These are phyloP conservation scores for Fistulina hepatica DNA, from an alignment of 1,284 basidiomycete species.

Conservation along the genomic window DNA sequence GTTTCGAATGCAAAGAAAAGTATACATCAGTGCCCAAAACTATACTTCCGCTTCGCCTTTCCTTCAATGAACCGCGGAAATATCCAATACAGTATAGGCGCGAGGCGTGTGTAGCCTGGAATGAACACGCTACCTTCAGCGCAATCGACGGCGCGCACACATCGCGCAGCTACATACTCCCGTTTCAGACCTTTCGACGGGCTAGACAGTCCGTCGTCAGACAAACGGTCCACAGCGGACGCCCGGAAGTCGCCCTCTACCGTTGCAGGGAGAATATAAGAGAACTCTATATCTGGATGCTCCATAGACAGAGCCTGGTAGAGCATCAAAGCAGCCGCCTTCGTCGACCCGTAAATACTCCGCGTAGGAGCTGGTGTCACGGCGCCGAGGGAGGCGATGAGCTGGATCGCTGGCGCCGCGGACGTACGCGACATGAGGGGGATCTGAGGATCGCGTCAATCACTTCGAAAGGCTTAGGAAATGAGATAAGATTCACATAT, in stretches of 20 bases:
- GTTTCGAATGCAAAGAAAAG: too few species aligned
- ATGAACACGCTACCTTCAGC: constrained; percentile 47
- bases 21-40: too few species aligned
- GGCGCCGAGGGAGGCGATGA: constrained; percentile 74
- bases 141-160: constrained; percentile 46
- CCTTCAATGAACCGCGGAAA: constrained; percentile 46
- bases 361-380: constrained; percentile 81
- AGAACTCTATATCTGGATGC: constrained; percentile 53
- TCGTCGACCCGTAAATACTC: constrained; percentile 76
- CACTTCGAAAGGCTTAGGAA: not conserved
- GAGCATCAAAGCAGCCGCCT: constrained; percentile 69
- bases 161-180: constrained; percentile 42
- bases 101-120: constrained; percentile 33
- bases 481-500: constrained; percentile 39
- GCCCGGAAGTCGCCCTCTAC: constrained; percentile 73
- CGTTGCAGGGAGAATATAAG: constrained; percentile 47
- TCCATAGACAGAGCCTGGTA: constrained; percentile 76
- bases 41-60: constrained; percentile 51
- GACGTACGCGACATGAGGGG: constrained; percentile 69
- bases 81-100: constrained; percentile 51
- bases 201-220: too few species aligned
- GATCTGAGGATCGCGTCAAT: constrained; percentile 36
- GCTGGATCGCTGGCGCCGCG: constrained; percentile 59
- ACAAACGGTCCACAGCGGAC: constrained; percentile 62
- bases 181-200: constrained; percentile 49